phyloP scores from a whole-genome alignment of 2,329 filamentous ascomycete species.

The Aspergillus novoparasiticus region DNA sequence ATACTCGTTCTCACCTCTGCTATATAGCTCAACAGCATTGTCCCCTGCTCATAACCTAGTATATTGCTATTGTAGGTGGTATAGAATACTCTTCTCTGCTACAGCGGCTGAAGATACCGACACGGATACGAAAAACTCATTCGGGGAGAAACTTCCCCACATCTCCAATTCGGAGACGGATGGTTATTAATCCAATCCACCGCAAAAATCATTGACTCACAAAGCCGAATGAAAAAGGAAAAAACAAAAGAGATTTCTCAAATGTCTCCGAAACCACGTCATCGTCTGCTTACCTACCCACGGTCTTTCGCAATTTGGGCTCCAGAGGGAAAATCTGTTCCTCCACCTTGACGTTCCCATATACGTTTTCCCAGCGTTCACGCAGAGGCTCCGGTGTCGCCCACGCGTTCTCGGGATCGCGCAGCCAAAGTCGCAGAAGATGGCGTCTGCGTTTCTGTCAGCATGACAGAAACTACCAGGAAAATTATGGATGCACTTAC shows the following conservation, averaged over 20 bases:
- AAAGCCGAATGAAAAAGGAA: neutral
- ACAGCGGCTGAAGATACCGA: neutral
- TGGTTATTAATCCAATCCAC: neutral
- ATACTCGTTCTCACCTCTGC: neutral
- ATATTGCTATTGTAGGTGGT: neutral
- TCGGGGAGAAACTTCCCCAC: neutral
- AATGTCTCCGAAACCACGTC: neutral
- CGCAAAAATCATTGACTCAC: neutral
- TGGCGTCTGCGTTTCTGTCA: conserved; percentile 38
- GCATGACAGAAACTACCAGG: too few species aligned
- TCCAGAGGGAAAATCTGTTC: conserved; percentile 49
- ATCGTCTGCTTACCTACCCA: neutral
- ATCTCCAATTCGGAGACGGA: neutral
- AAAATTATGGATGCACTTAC: conserved; percentile 27
- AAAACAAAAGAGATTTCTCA: neutral
- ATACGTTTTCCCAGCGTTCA: conserved; percentile 46
- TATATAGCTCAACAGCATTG: neutral
- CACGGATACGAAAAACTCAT: neutral
- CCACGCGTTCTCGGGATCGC: conserved; percentile 52
- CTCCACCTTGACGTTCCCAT: conserved; percentile 41
- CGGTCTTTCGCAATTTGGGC: conserved; percentile 9
- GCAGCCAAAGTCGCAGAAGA: conserved; percentile 51
- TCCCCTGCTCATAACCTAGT: neutral
- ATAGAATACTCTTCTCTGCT: neutral
- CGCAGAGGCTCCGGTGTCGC: conserved; percentile 42